Evolutionary conservation across 208 protist genomes (phyloP), one percentile per base, ranked within the genome.

Genomic region (Leptomonas pyrrhocoris): DNA sequence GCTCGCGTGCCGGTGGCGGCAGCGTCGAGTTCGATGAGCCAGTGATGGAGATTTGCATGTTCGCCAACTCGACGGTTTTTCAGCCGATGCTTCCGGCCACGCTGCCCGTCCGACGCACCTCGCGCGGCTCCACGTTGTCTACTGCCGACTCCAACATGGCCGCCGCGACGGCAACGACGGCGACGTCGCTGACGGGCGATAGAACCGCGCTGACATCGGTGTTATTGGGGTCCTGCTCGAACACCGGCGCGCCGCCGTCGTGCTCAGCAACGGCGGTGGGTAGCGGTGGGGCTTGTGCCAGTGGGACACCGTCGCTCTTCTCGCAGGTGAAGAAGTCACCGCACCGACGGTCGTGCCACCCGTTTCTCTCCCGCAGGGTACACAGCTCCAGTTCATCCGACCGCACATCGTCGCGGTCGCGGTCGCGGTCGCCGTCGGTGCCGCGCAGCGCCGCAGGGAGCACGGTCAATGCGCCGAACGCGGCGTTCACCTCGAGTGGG

Each of bases 281-380:
- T 48, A 12, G 43, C 16, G 43, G 43, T 2, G 18, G 16, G 2
- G 43, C 34, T 38, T n/a, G n/a, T n/a, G n/a, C n/a, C n/a, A n/a
- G n/a, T n/a, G n/a, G n/a, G n/a, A 38, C 34, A 38, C 34, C 3
- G 34, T 9, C 34, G 34, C 34, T 38, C 9, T 3, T 9, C 9
- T 38, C 34, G 34, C 34, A 3, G 9, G 34, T 38, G 7, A 38
- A n/a, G n/a, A n/a, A n/a, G n/a, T n/a, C n/a, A n/a, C n/a, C n/a
- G n/a, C 60, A 55, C 60, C 60, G 60, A 1, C 60, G 46, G 4
- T 6, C 6, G 18, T 66, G 60, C 46, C 55, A 31, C 31, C 60
- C 46, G 16, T 31, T 66, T n/a, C 30, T 66, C 13, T 66, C 60
- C 18, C 60, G 60, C 46, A 62, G 11, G 0, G 28, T 62, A 11